phyloP scores from a whole-genome alignment of 1,284 basidiomycete species.

The Ceratobasidium theobromae region DNA sequence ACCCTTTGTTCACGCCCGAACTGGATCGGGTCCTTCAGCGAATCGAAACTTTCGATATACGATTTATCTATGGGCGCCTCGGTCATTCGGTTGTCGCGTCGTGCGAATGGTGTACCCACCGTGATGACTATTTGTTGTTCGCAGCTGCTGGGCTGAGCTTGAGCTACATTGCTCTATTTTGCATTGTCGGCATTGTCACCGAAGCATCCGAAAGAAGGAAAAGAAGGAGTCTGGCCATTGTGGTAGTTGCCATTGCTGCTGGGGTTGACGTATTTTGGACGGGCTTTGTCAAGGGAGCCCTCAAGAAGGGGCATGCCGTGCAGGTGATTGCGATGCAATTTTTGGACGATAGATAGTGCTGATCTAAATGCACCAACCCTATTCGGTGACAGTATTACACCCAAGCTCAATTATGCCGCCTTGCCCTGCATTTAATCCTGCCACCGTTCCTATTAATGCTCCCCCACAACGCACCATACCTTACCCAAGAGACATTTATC shows the following conservation, averaged over 20 bases:
- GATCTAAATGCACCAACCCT: not conserved
- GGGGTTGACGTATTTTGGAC: conserved; percentile 17
- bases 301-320: not conserved
- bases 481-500: conserved; percentile 27
- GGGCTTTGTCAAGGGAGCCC: conserved; percentile 6
- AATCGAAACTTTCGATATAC: conserved; percentile 28
- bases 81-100: conserved; percentile 7
- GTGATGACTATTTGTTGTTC: conserved; percentile 24
- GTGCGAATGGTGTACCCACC: conserved; percentile 26
- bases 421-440: not conserved
- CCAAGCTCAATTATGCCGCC: conserved; percentile 10
- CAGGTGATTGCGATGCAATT: not conserved
- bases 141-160: conserved; percentile 12
- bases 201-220: conserved; percentile 26
- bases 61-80: conserved; percentile 12
- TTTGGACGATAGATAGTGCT: not conserved
- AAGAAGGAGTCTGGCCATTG: conserved; percentile 7
- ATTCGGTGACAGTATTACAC: not conserved
- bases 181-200: conserved; percentile 12
- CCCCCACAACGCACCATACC: conserved; percentile 13
- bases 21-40: conserved; percentile 23
- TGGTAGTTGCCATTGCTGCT: not conserved
- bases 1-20: conserved; percentile 25
- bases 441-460: conserved; percentile 5
- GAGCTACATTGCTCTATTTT: conserved; percentile 6